Base-by-base conservation (phyloP, 2,329 filamentous ascomycete species). In the Stagonosporopsis vannaccii region DNA sequence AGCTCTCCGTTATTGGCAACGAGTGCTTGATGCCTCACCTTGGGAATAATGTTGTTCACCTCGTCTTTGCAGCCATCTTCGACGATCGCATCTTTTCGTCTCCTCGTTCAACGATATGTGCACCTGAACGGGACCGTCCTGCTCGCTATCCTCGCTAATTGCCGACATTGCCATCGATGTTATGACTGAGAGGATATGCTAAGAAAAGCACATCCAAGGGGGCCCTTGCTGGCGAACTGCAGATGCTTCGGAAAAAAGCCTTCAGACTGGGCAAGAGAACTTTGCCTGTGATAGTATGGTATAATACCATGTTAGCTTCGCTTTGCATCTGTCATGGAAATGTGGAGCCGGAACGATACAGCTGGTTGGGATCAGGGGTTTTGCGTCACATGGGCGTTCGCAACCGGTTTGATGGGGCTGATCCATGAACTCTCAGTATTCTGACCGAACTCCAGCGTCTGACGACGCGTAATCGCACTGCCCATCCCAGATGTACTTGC, bases 401-500 rank as follows among this genome's bases (percentile, higher is more conserved):
- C 26, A 17, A 19, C 8, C 40, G 42, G 17, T 22, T 53, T 41
- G 6, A 12, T 4, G 4, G 28, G 0, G 4, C 6, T 9, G 11
- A 15, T 17, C 4, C 47, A 1, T 35, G 12, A 19, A n/a, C 3
- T 6, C n/a, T 41, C n/a, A 1, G 22, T 17, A 5, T 8, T 11
- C 11, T 41, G 15, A n/a, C 15, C 17, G 13, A 36, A 19, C 7
- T 54, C 36, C 13, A 26, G 19, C 6, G 37, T 39, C 3, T 32
- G 17, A 26, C 33, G 44, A 17, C 32, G 25, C 15, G 39, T 44
- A 3, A 39, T 35, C 8, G 20, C 15, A 40, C 45, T 55, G 15
- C 28, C 25, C 32, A 26, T 44, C 19, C 45, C 37, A 20, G 51
- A 54, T 6, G 30, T 49, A 19, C 44, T 41, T 32, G n/a, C 20